A percentile compares a stretch with the other conserved stretches of the same genome.
These are phyloP conservation scores for Avena sativa DNA, from an alignment of 176 grass and related monocot species.

Conservation along the genomic window DNA sequence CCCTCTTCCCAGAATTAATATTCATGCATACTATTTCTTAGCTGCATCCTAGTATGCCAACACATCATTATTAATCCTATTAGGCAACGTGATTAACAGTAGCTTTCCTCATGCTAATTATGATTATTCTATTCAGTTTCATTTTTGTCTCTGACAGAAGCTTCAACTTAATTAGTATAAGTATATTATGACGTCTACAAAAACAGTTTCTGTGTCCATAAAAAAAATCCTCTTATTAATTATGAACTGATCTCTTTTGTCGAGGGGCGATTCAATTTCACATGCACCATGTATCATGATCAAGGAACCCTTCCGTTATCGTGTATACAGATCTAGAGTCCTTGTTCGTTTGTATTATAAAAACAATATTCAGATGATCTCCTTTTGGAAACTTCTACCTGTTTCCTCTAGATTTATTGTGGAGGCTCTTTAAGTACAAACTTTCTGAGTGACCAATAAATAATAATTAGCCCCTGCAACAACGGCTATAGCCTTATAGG, in stretches of 20 bases:
- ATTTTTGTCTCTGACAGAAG: not conserved
- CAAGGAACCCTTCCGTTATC: not conserved
- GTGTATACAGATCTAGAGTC: not conserved
- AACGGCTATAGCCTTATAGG: constrained; percentile 1
- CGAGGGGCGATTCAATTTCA: not conserved
- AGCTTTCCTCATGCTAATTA: not conserved
- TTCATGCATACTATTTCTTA: not conserved
- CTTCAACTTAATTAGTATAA: not conserved
- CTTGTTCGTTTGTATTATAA: not conserved
- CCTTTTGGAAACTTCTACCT: not conserved
- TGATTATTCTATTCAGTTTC: not conserved
- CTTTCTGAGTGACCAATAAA: not conserved
- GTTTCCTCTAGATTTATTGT: not conserved
- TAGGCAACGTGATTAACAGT: not conserved
- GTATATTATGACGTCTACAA: not conserved
- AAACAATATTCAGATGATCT: not conserved
- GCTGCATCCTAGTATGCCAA: not conserved
- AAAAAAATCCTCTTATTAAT: not conserved
- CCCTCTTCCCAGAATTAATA: not conserved
- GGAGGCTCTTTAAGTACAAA: no score
- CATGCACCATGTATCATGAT: not conserved
- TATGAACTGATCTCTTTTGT: constrained; percentile 1
- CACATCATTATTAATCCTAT: not conserved
- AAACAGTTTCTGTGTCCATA: not conserved
- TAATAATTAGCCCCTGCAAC: not conserved